Evolutionary conservation across 345 rosid genomes (phyloP), one percentile per base, ranked within the genome.

Genomic region (Mangifera indica): DNA sequence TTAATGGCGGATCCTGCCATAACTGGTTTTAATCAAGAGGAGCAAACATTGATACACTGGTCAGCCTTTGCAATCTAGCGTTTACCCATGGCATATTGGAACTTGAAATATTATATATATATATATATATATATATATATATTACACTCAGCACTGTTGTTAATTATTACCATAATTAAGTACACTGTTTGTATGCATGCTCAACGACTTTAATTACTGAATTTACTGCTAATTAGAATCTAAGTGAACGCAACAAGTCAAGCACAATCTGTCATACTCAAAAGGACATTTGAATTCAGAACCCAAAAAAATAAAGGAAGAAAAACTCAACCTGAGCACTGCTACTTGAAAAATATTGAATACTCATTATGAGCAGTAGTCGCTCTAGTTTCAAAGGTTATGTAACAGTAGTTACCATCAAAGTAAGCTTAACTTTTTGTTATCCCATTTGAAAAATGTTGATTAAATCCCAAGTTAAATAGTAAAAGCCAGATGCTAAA

Each of bases 401-500:
- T 64, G n/a, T 65, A 32, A 25, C 46, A 21, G 49, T 22, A 8
- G 11, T 21, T 29, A 42, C 21, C 46, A 25, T 20, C 55, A n/a
- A 45, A 64, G 2, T 29, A n/a, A 52, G 8, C 55, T 52, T 55
- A 46, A 17, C 9, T 42, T 44, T 6, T 21, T 15, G 14, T 40
- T 22, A 4, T 17, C 1, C 17, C 5, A 4, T 22, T 10, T 13
- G 21, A 22, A 22, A 13, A 49, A 15, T 37, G 12, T 11, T 49
- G 4, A 12, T 3, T 13, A 13, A 55, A 42, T 44, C 26, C 15
- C 6, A 26, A 46, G 65, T 26, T 44, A 49, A 13, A 18, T 15
- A 10, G 45, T 48, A 60, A 34, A 59, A 67, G 63, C 51, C 52
- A 67, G 42, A 45, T 45, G 69, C 67, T 58, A 77, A 73, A 66